Evolutionary conservation across 495 filamentous ascomycete genomes (phyloP), one percentile per base, ranked within the genome.

Genomic region (Amniculicola lignicola): DNA sequence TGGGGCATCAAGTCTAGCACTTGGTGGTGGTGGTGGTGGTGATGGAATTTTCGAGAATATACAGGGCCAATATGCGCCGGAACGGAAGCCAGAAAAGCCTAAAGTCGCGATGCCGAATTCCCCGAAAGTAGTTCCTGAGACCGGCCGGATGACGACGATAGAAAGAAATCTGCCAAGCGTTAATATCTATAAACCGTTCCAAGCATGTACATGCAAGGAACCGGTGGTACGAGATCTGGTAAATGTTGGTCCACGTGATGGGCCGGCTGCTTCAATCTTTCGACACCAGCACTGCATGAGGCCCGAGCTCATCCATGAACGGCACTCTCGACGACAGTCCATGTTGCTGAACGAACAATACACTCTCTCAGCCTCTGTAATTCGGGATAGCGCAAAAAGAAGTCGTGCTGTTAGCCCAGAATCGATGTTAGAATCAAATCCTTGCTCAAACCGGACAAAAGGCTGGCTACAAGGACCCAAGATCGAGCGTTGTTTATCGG

Each of bases 41-140:
- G 14, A 6, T 2, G 19, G 40, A 51, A 22, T 21, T n/a, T 37
- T 28, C 16, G 54, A 24, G 47, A 51, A 58, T 58, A 25, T 58
- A 51, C 36, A 46, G 21, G 10, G 51, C 37, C n/a, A 41, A 58
- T 58, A 37, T 58, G 28, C 54, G 54, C 29, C 54, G 54, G 54
- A 58, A 58, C n/a, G 50, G 39, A 54, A 22, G 28, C 2, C 18
- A 28, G 2, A 19, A 38, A 37, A 39, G 57, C 49, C 57, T 60
- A 60, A 60, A 60, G 39, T 21, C 49, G 29, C 16, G 21, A 29
- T 54, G 57, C 57, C 57, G 54, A 46, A 27, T 43, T 18, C 43
- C 22, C 45, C 53, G 53, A 40, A 24, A 25, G 18, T n/a, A 36
- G 25, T 40, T 16, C 11, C 28, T 40, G 14, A 19, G 14, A 11